A percentile compares a stretch with the other conserved stretches of the same genome.
Conservation (phyloP, 148 eudicot species). For the Vaccinium corymbosum region DNA sequence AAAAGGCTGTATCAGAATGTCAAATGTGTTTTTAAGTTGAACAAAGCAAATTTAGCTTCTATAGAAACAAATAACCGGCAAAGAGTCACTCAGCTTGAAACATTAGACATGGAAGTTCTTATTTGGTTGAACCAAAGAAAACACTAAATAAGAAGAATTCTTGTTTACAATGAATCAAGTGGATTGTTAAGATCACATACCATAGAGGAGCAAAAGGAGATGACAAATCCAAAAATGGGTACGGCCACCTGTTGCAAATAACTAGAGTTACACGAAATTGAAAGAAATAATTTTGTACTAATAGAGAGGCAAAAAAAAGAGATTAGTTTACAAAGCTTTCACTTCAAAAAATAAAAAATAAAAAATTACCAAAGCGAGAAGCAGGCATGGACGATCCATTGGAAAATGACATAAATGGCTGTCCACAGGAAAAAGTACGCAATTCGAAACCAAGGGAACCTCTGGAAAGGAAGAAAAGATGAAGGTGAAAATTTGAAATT, state of each 20-base stretch:
- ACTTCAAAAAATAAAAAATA: too few species aligned
- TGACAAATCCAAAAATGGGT: constrained; percentile 94
- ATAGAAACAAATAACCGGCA: neutral
- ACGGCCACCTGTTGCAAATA: constrained; percentile 78
- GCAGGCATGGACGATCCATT: constrained; percentile 80
- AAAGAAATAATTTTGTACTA: neutral
- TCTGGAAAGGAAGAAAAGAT: constrained; percentile 32
- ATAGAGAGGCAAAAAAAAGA: neutral
- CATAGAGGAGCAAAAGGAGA: constrained; percentile 76
- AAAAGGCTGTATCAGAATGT: neutral
- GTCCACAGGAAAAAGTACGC: constrained; percentile 88
- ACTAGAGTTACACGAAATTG: neutral
- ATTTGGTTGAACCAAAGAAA: neutral
- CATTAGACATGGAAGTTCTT: neutral
- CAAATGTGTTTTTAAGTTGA: neutral
- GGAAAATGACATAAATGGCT: constrained; percentile 59
- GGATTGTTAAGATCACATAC: constrained; percentile 33
- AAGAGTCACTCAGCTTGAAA: neutral
- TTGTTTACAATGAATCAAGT: neutral
- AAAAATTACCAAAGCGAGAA: constrained; percentile 49
- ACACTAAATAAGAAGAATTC: neutral
- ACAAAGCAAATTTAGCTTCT: neutral
- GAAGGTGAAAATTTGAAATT: neutral
- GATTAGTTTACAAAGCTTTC: constrained; percentile 5
- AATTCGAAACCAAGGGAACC: constrained; percentile 92